Conservation (phyloP, 139 green algal genomes). For the Chlamydomonas applanata region DNA sequence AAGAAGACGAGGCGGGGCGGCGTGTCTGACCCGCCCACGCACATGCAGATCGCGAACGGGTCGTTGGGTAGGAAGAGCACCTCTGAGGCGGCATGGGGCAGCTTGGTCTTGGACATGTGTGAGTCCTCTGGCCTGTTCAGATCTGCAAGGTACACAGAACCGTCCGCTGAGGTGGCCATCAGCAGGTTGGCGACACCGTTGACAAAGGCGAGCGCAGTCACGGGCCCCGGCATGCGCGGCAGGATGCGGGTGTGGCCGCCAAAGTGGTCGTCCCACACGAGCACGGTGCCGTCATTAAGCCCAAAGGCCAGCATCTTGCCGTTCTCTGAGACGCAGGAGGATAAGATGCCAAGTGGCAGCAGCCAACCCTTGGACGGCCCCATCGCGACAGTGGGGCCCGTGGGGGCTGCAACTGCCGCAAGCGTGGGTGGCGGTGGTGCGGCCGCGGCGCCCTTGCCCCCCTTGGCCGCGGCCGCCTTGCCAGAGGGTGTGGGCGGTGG, state of each 20-base stretch:
- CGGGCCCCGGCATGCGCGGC: slow-evolving; percentile 21
- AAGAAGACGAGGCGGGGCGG: slow-evolving; percentile 33
- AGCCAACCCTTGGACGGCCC: slow-evolving; percentile 30
- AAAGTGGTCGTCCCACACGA: slow-evolving; percentile 48
- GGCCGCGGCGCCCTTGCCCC: background rate
- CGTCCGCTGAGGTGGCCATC: slow-evolving; percentile 22
- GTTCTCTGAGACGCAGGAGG: slow-evolving; percentile 11
- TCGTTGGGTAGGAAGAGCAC: slow-evolving; percentile 39
- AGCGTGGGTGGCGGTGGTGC: background rate
- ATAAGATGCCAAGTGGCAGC: slow-evolving; percentile 35
- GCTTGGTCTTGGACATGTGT: slow-evolving; percentile 21
- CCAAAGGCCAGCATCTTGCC: slow-evolving; percentile 41
- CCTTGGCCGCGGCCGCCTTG: slow-evolving; percentile 3
- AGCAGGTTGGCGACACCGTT: slow-evolving; percentile 32
- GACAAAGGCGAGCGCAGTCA: slow-evolving; percentile 37
- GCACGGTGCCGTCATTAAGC: slow-evolving; percentile 28
- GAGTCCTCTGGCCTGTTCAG: slow-evolving; percentile 37
- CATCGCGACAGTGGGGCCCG: background rate
- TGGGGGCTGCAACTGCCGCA: background rate
- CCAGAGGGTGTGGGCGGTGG: background rate
- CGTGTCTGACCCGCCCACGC: slow-evolving; percentile 7
- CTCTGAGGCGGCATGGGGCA: slow-evolving; percentile 26
- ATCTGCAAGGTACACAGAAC: slow-evolving; percentile 36
- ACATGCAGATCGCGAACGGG: slow-evolving; percentile 39
- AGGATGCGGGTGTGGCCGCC: slow-evolving; percentile 30